Percentiles rank a stretch among this genome's conserved stretches.
Conservation (phyloP, 306 rosid genomes). For the Urtica urens region DNA sequence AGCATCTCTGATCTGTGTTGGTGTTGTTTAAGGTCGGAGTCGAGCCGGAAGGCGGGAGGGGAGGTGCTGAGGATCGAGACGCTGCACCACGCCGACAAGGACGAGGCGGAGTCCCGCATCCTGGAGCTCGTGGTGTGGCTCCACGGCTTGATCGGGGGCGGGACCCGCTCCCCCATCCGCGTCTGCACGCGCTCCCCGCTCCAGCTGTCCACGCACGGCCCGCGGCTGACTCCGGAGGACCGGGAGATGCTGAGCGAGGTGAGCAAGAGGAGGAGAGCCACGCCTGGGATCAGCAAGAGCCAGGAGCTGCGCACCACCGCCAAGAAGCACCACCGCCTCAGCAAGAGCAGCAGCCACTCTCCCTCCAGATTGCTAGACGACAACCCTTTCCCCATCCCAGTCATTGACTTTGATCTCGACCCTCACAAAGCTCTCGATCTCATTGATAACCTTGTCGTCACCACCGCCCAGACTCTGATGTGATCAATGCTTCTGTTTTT, state of each 20-base stretch:
- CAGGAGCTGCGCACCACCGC: slow-evolving; percentile 73
- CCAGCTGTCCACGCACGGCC: slow-evolving; percentile 43
- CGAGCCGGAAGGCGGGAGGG: slow-evolving; percentile 53
- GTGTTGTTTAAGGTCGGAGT: slow-evolving; percentile 54
- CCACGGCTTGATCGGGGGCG: slow-evolving; percentile 73
- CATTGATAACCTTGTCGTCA: too few relatives aligned
- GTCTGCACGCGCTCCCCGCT: slow-evolving; percentile 74
- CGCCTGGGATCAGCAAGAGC: slow-evolving; percentile 94
- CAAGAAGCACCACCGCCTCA: slow-evolving; percentile 66
- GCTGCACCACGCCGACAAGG: slow-evolving; percentile 87
- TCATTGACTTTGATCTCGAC: slow-evolving; percentile 69
- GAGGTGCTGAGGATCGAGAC: slow-evolving; percentile 84
- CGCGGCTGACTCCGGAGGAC: slow-evolving; percentile 69
- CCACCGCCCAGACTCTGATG: too few relatives aligned
- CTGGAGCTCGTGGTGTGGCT: slow-evolving; percentile 92
- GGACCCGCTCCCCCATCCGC: slow-evolving; percentile 80
- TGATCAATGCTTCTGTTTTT: too few relatives aligned
- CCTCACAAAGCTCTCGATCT: slow-evolving; percentile 66
- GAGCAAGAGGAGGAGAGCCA: slow-evolving; percentile 64
- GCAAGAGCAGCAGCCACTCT: slow-evolving; percentile 90
- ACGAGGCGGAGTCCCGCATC: slow-evolving; percentile 61
- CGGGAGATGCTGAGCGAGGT: slow-evolving; percentile 85
- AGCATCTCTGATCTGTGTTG: too few relatives aligned
- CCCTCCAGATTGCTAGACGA: slow-evolving; percentile 46
- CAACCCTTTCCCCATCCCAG: slow-evolving; percentile 47